A percentile compares a stretch with the other conserved stretches of the same genome.
Evolutionary conservation across 2,329 filamentous ascomycete species (phyloP).

Genomic region (Pezicula rhizophila): DNA sequence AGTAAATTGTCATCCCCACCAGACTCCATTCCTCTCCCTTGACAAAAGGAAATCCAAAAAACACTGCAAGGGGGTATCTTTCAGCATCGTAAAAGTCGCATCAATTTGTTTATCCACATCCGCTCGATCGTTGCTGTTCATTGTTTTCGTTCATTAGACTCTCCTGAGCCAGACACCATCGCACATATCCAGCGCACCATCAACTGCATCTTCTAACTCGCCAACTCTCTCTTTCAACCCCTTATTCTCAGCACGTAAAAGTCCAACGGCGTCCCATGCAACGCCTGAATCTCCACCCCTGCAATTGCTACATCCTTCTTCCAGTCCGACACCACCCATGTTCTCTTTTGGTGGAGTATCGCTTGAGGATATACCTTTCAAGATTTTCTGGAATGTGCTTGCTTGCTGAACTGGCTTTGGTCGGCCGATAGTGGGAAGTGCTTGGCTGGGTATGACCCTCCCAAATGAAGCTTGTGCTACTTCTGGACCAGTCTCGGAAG

Average conservation of each 20-base stretch:
- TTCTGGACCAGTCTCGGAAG: constrained; percentile 13
- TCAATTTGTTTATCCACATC: too few relatives aligned
- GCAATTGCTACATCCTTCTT: constrained; percentile 46
- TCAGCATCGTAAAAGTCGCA: too few relatives aligned
- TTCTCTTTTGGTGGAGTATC: constrained; percentile 12
- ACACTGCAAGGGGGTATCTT: too few relatives aligned
- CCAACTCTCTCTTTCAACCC: constrained; percentile 53
- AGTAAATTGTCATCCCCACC: too few relatives aligned
- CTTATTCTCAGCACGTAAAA: constrained; percentile 57
- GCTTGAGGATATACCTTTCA: constrained; percentile 35
- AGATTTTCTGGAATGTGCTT: constrained; percentile 42
- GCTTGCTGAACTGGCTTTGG: constrained; percentile 31
- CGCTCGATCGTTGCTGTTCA: too few relatives aligned
- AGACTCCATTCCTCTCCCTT: too few relatives aligned
- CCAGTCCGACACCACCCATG: constrained; percentile 18
- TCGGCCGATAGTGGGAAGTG: constrained; percentile 16
- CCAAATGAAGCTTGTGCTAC: constrained; percentile 15
- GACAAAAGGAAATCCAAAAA: too few relatives aligned
- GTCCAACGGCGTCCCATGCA: constrained; percentile 59
- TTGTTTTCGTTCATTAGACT: too few relatives aligned
- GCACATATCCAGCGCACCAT: constrained; percentile 48
- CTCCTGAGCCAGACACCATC: background rate
- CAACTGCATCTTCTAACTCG: constrained; percentile 53
- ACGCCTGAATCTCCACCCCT: constrained; percentile 50
- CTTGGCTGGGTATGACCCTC: constrained; percentile 12